Percentiles rank a stretch among this genome's conserved stretches.
Evolutionary conservation across 495 filamentous ascomycete species (phyloP).

Genomic region (Tetracladium marchalianum): DNA sequence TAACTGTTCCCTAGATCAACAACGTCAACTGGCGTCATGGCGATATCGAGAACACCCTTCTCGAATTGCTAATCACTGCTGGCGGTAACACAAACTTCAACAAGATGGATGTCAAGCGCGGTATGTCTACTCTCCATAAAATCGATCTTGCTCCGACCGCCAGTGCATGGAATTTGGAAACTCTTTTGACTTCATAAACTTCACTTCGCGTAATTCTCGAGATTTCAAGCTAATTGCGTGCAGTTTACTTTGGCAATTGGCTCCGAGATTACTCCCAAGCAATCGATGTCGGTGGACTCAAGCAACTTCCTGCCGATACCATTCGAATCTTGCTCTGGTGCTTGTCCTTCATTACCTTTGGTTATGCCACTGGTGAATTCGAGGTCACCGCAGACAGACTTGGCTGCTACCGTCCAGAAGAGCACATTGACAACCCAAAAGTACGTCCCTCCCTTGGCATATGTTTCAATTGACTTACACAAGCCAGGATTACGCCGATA

Average conservation of each 20-base stretch:
- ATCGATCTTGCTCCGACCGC: too few species aligned
- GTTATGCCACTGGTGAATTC: constrained; percentile 94
- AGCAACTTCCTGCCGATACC: constrained; percentile 77
- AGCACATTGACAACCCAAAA: constrained; percentile 75
- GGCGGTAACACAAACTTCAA: constrained; percentile 78
- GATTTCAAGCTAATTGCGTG: too few species aligned
- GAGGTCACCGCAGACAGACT: constrained; percentile 89
- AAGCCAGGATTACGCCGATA: constrained; percentile 65
- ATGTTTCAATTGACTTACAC: too few species aligned
- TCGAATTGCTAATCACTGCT: constrained; percentile 60
- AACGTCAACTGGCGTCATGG: constrained; percentile 65
- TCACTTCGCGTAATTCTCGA: too few species aligned
- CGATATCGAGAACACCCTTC: constrained; percentile 86
- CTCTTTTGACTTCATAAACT: too few species aligned
- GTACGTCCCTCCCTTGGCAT: too few species aligned
- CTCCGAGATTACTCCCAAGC: constrained; percentile 74
- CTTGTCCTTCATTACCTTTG: constrained; percentile 83
- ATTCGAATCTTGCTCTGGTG: constrained; percentile 86
- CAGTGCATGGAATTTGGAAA: too few species aligned
- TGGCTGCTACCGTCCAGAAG: constrained; percentile 88
- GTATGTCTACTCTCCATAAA: too few species aligned
- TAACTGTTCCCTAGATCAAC: constrained; percentile 22
- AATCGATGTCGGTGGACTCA: constrained; percentile 81
- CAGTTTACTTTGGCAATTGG: constrained; percentile 85
- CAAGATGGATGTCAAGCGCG: constrained; percentile 73